phyloP scores from a whole-genome alignment of 352 stramenopile species.

The Nothophytophthora sp. region DNA sequence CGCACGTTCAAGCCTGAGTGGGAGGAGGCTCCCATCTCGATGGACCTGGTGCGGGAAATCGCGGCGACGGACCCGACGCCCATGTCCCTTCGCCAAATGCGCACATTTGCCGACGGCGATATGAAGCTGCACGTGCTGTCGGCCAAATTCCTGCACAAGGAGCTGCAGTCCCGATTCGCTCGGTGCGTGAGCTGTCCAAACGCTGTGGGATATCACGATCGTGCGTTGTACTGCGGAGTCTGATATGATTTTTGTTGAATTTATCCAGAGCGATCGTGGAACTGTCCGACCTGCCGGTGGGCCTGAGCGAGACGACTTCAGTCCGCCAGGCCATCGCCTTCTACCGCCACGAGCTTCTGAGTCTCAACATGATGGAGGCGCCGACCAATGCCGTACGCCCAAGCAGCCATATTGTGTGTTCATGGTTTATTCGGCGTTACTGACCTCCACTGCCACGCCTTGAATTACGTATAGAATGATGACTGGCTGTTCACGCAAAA shows the following conservation, averaged over 20 bases:
- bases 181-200: constrained; percentile 19
- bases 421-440: too few species aligned
- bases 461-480: too few species aligned
- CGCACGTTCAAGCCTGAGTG: neutral
- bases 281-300: constrained; percentile 65
- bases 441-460: too few species aligned
- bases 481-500: constrained; percentile 59
- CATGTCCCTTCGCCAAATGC: constrained; percentile 83
- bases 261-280: constrained; percentile 69
- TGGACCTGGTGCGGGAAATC: constrained; percentile 68
- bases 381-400: constrained; percentile 40
- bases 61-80: constrained; percentile 56
- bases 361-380: constrained; percentile 40
- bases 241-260: too few species aligned
- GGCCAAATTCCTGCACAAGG: constrained; percentile 74
- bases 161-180: constrained; percentile 79
- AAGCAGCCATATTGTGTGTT: too few species aligned
- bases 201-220: too few species aligned
- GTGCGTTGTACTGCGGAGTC: too few species aligned
- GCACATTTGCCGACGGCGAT: constrained; percentile 63
- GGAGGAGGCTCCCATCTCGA: constrained; percentile 36
- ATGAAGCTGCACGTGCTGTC: constrained; percentile 65
- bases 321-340: constrained; percentile 61
- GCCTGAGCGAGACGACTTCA: constrained; percentile 53
- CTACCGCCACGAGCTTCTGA: constrained; percentile 56